Base-by-base conservation (phyloP, 2,329 filamentous ascomycete genomes). In the Pyrenochaeta sp. region DNA sequence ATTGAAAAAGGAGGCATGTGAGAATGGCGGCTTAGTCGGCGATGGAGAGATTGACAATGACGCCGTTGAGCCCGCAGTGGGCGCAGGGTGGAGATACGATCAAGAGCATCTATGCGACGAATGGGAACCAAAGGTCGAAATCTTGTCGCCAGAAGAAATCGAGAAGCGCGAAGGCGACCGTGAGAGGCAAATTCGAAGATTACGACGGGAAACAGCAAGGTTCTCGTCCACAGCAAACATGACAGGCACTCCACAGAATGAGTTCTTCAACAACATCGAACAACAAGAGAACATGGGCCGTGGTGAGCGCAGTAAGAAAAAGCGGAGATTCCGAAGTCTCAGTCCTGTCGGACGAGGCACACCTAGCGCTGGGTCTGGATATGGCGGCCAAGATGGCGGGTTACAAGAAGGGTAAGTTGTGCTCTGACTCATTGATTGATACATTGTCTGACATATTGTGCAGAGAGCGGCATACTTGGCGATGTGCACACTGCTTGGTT, bases 81-180 rank as follows among this genome's bases (percentile, higher is more conserved):
- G 92, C 46, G 91, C 92, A 10, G 94, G 94, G 3, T 97, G 94
- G 93, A 83, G 94, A 52, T 96, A 96, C 67, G 94, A 99, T 56
- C 89, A 90, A 3, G 94, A 97, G 64, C 87, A 90, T 46, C 80
- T 97, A 3, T 92, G 75, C 28, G 69, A 70, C 24, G 77, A 78
- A 31, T 80, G 77, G 77, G 77, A 79, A 50, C 77, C 77, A 1
- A 77, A 77, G 52, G 72, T 80, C 14, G 77, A 80, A 55, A 73
- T 76, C 0, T 75, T 99, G 2, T 92, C 87, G 26, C 96, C 96
- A 60, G 94, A 99, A 61, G 94, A 99, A 66, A 97, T 99, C 40
- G 94, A 99, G 73, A 96, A 96, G 75, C 84, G 94, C 19, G 94
- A 99, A 72, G 90, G 90, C 37, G 94, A 99, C 67, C 83, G 94